Evolutionary conservation across 192 early-diverging fungal genomes (phyloP).

Genomic region (Linnemannia zychae): DNA sequence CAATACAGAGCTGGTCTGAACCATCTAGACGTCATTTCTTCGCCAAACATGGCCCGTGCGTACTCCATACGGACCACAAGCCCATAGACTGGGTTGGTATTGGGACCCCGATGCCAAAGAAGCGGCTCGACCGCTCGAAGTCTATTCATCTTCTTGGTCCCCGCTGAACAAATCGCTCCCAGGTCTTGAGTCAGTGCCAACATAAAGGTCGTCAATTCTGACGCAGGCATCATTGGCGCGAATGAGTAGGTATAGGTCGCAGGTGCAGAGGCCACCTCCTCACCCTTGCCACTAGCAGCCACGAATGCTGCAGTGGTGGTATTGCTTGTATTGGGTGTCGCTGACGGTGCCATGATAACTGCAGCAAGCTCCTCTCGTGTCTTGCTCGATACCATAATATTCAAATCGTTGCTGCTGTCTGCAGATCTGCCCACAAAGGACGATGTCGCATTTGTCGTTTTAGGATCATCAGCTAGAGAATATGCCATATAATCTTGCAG

Average conservation of each 20-base stretch:
- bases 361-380: slow-evolving; percentile 25
- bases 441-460: not conserved
- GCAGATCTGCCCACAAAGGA: not conserved
- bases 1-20: slow-evolving; percentile 69
- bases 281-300: not conserved
- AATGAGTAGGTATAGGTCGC: slow-evolving; percentile 57
- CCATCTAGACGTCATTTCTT: slow-evolving; percentile 50
- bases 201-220: slow-evolving; percentile 54
- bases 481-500: slow-evolving; percentile 58
- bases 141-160: slow-evolving; percentile 46
- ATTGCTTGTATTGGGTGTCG: not conserved
- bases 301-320: not conserved
- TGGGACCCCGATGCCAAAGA: slow-evolving; percentile 70
- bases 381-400: slow-evolving; percentile 38
- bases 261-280: not conserved
- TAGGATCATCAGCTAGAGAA: not conserved
- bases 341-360: slow-evolving; percentile 12
- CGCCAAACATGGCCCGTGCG: slow-evolving; percentile 61
- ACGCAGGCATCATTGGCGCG: slow-evolving; percentile 62
- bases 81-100: slow-evolving; percentile 72
- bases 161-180: slow-evolving; percentile 61
- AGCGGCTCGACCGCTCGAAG: slow-evolving; percentile 53
- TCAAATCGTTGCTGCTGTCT: slow-evolving; percentile 3
- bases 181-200: slow-evolving; percentile 51
- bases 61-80: slow-evolving; percentile 68